These are phyloP conservation scores for Durio zibethinus DNA, from an alignment of 345 rosid species.

Conservation along the genomic window DNA sequence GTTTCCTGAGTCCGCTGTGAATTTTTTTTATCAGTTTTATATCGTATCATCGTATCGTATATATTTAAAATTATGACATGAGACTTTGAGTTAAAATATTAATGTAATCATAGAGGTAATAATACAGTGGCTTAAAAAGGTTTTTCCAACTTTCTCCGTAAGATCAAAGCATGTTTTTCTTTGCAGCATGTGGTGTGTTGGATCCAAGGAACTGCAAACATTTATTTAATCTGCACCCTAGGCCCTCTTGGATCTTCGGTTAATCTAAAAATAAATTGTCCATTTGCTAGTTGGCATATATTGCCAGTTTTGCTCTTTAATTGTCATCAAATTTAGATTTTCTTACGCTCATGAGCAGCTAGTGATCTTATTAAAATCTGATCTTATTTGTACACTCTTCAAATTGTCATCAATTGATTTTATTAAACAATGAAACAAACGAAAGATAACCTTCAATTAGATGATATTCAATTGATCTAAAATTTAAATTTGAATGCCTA, in stretches of 20 bases:
- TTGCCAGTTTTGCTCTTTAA: neutral
- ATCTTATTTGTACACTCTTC: too few relatives aligned
- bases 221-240: neutral
- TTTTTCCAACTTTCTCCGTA: neutral
- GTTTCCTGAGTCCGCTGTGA: neutral
- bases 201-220: constrained; percentile 2
- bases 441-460: too few relatives aligned
- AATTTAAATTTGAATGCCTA: too few relatives aligned
- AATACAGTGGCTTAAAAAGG: neutral
- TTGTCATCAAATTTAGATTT: neutral
- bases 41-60: too few relatives aligned
- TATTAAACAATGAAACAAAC: too few relatives aligned
- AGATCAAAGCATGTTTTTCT: neutral
- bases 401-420: too few relatives aligned
- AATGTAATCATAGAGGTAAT: neutral
- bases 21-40: too few relatives aligned
- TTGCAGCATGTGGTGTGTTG: constrained; percentile 9
- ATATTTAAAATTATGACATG: neutral
- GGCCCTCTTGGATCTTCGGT: neutral
- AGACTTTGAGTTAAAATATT: neutral
- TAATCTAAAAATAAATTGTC: neutral
- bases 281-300: neutral
- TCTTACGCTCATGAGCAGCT: neutral
- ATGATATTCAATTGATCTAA: too few relatives aligned
- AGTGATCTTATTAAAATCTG: too few relatives aligned